Evolutionary conservation across 305 asterid genomes (phyloP).

Genomic region (Solanum hybrid): DNA sequence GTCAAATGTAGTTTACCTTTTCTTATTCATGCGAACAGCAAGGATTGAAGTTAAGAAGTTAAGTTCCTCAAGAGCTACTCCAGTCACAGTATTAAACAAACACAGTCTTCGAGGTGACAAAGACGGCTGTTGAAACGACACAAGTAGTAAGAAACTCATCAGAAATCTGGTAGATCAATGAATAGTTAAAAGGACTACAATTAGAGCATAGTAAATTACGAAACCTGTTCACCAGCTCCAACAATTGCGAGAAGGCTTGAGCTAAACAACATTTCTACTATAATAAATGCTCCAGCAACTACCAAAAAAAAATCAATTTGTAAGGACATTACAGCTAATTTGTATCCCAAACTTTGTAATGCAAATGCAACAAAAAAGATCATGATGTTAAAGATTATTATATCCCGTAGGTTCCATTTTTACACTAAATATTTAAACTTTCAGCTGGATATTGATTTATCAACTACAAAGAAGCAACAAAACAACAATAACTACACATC

Average conservation of each 20-base stretch:
- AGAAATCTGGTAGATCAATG: neutral
- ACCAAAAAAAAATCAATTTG: conserved; percentile 9
- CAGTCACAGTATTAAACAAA: conserved; percentile 62
- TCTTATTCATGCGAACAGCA: conserved; percentile 66
- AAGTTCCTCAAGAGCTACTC: conserved; percentile 66
- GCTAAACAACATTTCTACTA: conserved; percentile 83
- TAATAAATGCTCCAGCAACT: conserved; percentile 76
- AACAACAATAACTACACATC: neutral
- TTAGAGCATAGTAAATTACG: neutral
- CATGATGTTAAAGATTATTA: neutral
- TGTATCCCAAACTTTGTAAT: neutral
- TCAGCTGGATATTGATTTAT: neutral
- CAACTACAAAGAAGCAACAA: neutral
- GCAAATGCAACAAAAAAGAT: neutral
- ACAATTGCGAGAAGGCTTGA: conserved; percentile 80
- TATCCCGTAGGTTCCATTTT: neutral
- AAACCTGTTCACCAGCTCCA: conserved; percentile 98
- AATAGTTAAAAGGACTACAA: neutral
- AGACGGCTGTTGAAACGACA: conserved; percentile 53
- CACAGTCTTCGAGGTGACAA: conserved; percentile 87
- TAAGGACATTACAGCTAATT: neutral
- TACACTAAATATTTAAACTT: neutral
- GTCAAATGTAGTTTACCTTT: conserved; percentile 35
- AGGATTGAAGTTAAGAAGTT: conserved; percentile 88
- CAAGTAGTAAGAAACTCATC: conserved; percentile 9